phyloP scores from a whole-genome alignment of 208 protist species.

The Chromosphaera perkinsii region DNA sequence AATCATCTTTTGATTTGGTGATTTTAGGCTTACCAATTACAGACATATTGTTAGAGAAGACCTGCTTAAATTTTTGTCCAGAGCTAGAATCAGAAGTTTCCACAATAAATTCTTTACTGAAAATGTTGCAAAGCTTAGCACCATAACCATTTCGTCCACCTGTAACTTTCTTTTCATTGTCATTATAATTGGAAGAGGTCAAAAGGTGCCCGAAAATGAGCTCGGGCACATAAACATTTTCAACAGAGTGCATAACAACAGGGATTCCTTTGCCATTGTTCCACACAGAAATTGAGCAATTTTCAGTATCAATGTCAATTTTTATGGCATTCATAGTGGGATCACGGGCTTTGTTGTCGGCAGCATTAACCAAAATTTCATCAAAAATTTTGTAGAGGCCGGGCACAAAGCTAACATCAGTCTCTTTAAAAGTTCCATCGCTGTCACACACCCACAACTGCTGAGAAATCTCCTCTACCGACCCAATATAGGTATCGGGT shows the following conservation, averaged over 20 bases:
- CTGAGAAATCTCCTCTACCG: conserved; percentile 40
- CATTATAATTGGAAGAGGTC: conserved; percentile 97
- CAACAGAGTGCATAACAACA: conserved; percentile 86
- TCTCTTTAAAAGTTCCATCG: conserved; percentile 5
- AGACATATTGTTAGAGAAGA: conserved; percentile 93
- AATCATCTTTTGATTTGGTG: conserved; percentile 67
- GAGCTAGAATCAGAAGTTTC: conserved; percentile 87
- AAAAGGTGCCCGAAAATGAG: conserved; percentile 98
- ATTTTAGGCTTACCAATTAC: conserved; percentile 81
- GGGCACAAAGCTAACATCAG: conserved; percentile 80
- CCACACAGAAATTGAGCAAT: conserved; percentile 82
- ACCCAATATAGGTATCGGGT: conserved; percentile 99
- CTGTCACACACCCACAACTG: conserved; percentile 55
- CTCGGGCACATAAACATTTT: conserved; percentile 97
- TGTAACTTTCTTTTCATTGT: conserved; percentile 83
- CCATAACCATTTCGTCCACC: conserved; percentile 92
- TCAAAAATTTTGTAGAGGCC: conserved; percentile 99
- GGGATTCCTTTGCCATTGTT: conserved; percentile 98
- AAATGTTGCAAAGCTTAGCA: conserved; percentile 99
- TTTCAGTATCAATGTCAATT: conserved; percentile 86
- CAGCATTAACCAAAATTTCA: conserved; percentile 99
- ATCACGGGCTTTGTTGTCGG: conserved; percentile 98
- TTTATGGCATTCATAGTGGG: conserved; percentile 53
- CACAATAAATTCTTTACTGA: conserved; percentile 90
- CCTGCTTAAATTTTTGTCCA: conserved; percentile 85